Evolutionary conservation across 2,329 filamentous ascomycete species (phyloP).

Genomic region (Rhynchosporium agropyri): DNA sequence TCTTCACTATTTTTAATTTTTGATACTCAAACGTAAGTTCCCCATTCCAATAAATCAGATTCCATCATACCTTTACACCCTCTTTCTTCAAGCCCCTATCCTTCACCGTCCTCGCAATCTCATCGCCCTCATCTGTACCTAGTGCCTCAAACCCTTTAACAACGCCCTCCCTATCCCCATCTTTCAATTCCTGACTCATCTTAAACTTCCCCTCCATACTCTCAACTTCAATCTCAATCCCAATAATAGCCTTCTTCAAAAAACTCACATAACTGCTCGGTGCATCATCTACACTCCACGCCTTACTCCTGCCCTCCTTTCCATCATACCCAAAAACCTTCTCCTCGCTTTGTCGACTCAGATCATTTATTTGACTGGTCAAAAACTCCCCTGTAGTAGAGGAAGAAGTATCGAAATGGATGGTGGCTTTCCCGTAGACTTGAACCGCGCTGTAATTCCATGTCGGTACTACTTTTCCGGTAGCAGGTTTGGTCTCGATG

Average conservation of each 20-base stretch:
- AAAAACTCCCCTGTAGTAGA: conserved; percentile 53
- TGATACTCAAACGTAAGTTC: background rate
- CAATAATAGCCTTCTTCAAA: conserved; percentile 61
- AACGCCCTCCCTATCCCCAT: conserved; percentile 58
- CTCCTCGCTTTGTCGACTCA: conserved; percentile 55
- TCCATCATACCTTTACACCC: conserved; percentile 1
- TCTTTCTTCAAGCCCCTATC: conserved; percentile 20
- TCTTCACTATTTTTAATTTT: no score
- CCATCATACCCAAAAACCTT: conserved; percentile 59
- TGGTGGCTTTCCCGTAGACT: conserved; percentile 59
- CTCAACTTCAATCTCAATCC: conserved; percentile 60
- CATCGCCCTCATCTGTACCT: conserved; percentile 36
- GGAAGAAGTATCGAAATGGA: conserved; percentile 55
- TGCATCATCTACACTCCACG: conserved; percentile 62
- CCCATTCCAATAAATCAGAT: background rate
- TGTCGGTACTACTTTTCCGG: conserved; percentile 69
- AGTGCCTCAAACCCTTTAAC: conserved; percentile 56
- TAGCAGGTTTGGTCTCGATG: conserved; percentile 62
- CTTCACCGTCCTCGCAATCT: conserved; percentile 23
- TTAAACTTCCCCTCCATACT: conserved; percentile 64
- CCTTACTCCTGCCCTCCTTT: conserved; percentile 40
- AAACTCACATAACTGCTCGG: conserved; percentile 58
- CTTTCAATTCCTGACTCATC: conserved; percentile 63
- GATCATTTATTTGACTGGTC: conserved; percentile 53
- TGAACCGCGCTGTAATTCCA: conserved; percentile 72